These are phyloP conservation scores for Fusarium sp. DNA, from an alignment of 2,329 filamentous ascomycete genomes.

Conservation along the genomic window DNA sequence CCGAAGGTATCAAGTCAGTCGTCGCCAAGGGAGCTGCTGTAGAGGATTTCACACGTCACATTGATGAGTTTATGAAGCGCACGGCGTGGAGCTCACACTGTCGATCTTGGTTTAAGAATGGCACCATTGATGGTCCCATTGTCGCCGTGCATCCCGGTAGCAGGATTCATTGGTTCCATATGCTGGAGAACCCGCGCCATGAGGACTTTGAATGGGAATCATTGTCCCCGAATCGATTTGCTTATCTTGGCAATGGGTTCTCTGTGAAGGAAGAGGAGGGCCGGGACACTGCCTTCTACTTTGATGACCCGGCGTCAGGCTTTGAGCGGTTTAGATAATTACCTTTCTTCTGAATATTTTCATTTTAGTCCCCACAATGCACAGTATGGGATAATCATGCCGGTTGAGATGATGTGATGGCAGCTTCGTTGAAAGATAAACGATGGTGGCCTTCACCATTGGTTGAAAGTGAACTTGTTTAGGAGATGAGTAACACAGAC, in stretches of 20 bases:
- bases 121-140: not conserved
- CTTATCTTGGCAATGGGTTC: conserved; percentile 4
- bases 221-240: not conserved
- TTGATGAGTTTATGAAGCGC: conserved; percentile 41
- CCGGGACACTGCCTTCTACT: not conserved
- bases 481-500: not conserved
- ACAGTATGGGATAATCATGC: not conserved
- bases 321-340: not conserved
- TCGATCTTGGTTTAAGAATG: conserved; percentile 11
- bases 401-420: not conserved
- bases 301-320: not conserved
- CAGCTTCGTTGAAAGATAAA: not conserved
- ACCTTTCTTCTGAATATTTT: not conserved
- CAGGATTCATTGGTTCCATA: not conserved
- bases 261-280: not conserved
- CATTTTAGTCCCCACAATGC: not conserved
- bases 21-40: conserved; percentile 39
- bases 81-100: conserved; percentile 41
- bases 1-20: conserved; percentile 39
- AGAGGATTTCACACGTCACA: conserved; percentile 45
- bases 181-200: not conserved
- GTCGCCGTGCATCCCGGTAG: not conserved
- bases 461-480: not conserved
- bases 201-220: conserved; percentile 6
- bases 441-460: not conserved